A percentile compares a stretch with the other conserved stretches of the same genome.
These are phyloP conservation scores for Globisporangium nagaii DNA, from an alignment of 352 stramenopile genomes.

Conservation along the genomic window DNA sequence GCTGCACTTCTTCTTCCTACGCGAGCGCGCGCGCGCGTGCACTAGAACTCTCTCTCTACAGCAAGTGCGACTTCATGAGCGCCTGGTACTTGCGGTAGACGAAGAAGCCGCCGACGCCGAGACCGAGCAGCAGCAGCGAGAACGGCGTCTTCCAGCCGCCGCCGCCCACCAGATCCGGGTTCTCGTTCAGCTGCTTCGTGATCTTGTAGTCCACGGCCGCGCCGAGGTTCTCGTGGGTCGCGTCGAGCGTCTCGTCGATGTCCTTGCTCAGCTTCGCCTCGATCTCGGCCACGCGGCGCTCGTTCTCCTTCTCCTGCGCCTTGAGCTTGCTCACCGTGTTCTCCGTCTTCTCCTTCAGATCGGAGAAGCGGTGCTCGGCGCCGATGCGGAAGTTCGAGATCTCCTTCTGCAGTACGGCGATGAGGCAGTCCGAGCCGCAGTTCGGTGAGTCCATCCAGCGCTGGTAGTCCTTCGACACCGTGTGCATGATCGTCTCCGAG, in stretches of 20 bases:
- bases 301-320: constrained; percentile 70
- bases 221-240: constrained; percentile 50
- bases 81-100: constrained; percentile 84
- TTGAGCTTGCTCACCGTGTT: constrained; percentile 75
- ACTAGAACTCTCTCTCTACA: constrained; percentile 34
- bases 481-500: constrained; percentile 70
- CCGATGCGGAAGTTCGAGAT: constrained; percentile 75
- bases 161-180: constrained; percentile 40
- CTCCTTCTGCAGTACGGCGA: constrained; percentile 77
- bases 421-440: constrained; percentile 68
- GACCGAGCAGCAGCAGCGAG: constrained; percentile 51
- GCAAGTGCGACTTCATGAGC: constrained; percentile 84
- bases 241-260: constrained; percentile 60
- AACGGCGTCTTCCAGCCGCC: constrained; percentile 81
- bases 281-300: constrained; percentile 65
- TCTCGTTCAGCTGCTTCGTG: constrained; percentile 68
- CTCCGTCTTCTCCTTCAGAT: constrained; percentile 84
- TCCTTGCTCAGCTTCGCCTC: constrained; percentile 51
- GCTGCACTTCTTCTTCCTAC: too few species aligned
- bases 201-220: constrained; percentile 74
- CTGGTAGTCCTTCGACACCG: constrained; percentile 80
- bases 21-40: too few species aligned
- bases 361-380: constrained; percentile 75
- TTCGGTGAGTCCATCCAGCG: constrained; percentile 78
- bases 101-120: constrained; percentile 40